A percentile compares a stretch with the other conserved stretches of the same genome.
Conservation (phyloP, 2,329 filamentous ascomycete genomes). For the Xylariaceae sp. region DNA sequence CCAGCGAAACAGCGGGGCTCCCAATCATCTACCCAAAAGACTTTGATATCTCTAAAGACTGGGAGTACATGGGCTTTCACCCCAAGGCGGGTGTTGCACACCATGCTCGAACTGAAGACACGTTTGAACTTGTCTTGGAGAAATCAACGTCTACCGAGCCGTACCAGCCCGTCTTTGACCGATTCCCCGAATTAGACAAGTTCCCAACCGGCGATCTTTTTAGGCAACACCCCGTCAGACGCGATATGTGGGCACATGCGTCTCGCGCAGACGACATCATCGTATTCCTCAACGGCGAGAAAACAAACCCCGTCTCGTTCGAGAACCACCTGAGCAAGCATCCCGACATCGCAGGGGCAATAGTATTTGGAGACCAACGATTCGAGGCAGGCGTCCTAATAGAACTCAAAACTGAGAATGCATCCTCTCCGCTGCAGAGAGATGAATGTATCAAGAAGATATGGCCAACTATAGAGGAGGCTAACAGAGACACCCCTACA, state of each 20-base stretch:
- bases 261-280: constrained; percentile 14
- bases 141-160: background rate
- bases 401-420: constrained; percentile 5
- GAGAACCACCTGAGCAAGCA: constrained; percentile 5
- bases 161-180: constrained; percentile 5
- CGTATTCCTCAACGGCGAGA: constrained; percentile 17
- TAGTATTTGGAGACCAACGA: constrained; percentile 12
- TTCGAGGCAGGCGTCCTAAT: constrained; percentile 14
- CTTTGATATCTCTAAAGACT: background rate
- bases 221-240: background rate
- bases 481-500: constrained; percentile 8
- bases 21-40: constrained; percentile 22
- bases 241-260: background rate
- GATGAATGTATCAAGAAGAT: background rate
- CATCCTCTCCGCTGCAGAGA: background rate
- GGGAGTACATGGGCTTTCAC: constrained; percentile 5
- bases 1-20: background rate
- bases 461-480: constrained; percentile 12
- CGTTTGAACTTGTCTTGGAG: constrained; percentile 3
- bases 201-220: constrained; percentile 11
- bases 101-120: constrained; percentile 2
- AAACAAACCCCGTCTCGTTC: constrained; percentile 13
- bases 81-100: background rate
- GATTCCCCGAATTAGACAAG: constrained; percentile 1
- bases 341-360: constrained; percentile 7